phyloP scores from a whole-genome alignment of 2,329 filamentous ascomycete genomes.

The Immersiporthe knoxdaviesiana region DNA sequence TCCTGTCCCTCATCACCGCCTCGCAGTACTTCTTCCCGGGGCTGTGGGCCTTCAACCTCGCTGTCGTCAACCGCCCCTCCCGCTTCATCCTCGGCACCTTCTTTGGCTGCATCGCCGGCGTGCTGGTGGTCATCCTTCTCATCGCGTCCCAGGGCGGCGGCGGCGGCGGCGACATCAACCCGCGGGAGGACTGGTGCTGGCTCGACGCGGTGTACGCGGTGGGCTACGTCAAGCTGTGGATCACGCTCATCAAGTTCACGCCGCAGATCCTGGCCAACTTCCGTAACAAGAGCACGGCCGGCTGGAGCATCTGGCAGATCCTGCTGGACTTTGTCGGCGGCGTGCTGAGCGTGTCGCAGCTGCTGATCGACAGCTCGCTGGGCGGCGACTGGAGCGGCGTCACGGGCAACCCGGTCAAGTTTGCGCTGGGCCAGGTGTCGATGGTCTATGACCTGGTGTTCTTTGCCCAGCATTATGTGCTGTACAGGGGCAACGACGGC shows the following conservation, averaged over 20 bases:
- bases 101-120: conserved; percentile 66
- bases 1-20: conserved; percentile 73
- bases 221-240: conserved; percentile 85
- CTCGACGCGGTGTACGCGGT: conserved; percentile 69
- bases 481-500: conserved; percentile 59
- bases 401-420: conserved; percentile 89
- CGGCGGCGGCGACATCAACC: conserved; percentile 35
- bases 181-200: conserved; percentile 58
- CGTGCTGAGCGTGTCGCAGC: conserved; percentile 77
- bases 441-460: conserved; percentile 88
- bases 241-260: conserved; percentile 91
- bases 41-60: conserved; percentile 74
- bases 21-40: conserved; percentile 73
- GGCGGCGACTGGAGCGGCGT: conserved; percentile 89
- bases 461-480: conserved; percentile 82
- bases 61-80: conserved; percentile 59
- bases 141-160: conserved; percentile 46
- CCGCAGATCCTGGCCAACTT: conserved; percentile 86
- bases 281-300: conserved; percentile 79
- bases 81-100: conserved; percentile 70
- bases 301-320: conserved; percentile 87
- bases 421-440: conserved; percentile 81
- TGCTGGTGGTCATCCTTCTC: conserved; percentile 54
- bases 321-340: conserved; percentile 83
- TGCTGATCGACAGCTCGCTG: conserved; percentile 81